phyloP scores from a whole-genome alignment of 805 yeast species.

The Scheffersomyces ergatensis region DNA sequence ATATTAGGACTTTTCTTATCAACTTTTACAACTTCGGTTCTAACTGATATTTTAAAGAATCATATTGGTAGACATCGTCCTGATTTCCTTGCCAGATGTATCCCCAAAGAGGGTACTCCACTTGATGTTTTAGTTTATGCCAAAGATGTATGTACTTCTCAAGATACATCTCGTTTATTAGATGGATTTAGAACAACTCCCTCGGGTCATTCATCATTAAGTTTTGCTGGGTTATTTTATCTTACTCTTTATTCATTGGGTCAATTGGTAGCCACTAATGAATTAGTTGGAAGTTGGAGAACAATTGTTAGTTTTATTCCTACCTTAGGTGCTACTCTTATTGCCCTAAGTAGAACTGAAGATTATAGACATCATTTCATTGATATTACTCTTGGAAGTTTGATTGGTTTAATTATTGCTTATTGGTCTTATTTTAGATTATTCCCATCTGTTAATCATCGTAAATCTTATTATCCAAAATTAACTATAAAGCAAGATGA shows the following conservation, averaged over 20 bases:
- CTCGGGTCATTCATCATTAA: slow-evolving; percentile 73
- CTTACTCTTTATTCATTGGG: slow-evolving; percentile 66
- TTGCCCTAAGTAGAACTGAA: slow-evolving; percentile 83
- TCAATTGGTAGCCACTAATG: slow-evolving; percentile 49
- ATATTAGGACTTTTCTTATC: slow-evolving; percentile 64
- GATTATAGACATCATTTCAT: slow-evolving; percentile 93
- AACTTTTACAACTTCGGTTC: slow-evolving; percentile 54
- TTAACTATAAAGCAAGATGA: slow-evolving; percentile 15
- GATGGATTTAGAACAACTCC: slow-evolving; percentile 86
- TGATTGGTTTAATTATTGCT: slow-evolving; percentile 63
- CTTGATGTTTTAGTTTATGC: slow-evolving; percentile 53
- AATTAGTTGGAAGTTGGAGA: slow-evolving; percentile 63
- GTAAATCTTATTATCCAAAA: slow-evolving; percentile 40
- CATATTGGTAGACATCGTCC: slow-evolving; percentile 92
- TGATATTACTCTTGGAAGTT: slow-evolving; percentile 74
- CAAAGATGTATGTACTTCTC: slow-evolving; percentile 63
- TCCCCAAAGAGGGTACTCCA: slow-evolving; percentile 62
- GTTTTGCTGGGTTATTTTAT: slow-evolving; percentile 68
- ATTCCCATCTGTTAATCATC: slow-evolving; percentile 41
- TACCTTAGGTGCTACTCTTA: slow-evolving; percentile 61
- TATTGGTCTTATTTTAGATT: slow-evolving; percentile 53
- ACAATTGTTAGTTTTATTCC: slow-evolving; percentile 54
- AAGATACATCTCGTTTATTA: slow-evolving; percentile 17
- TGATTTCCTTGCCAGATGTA: slow-evolving; percentile 84
- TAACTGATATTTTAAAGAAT: slow-evolving; percentile 75